Evolutionary conservation across 371 early-diverging fungal genomes (phyloP), one percentile per base, ranked within the genome.

Genomic region (Mortierella sp.): DNA sequence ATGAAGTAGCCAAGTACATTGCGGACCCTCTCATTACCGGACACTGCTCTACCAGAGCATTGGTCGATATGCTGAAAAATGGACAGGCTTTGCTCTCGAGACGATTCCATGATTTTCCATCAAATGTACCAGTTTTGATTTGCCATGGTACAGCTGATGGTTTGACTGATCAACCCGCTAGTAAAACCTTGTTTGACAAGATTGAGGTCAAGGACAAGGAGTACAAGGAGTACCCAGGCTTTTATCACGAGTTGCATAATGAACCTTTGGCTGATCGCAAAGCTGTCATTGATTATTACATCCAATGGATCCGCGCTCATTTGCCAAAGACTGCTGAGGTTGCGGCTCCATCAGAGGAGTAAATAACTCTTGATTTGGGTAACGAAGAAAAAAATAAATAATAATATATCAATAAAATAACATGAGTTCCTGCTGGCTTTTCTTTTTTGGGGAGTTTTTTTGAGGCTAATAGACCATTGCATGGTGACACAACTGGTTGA

Each of bases 171-270:
- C 79, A 67, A 53, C 51, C 70, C 12, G 79, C 85, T 10, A 83
- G 86, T 17, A 72, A 76, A 31, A 72, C 68, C 17, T 86, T 85
- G 26, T 87, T 78, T 68, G 84, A 87, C 63, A 67, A 83, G 61
- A 34, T 75, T 49, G 49, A 68, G 29, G 83, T 85, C 61, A 54
- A 75, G 7, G 88, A 88, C 43, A 88, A 87, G 70, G 82, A 83
- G 61, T 77, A 88, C 61, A 86, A 85, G 67, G 61, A 64, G 0
- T 89, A 86, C 77, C 32, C 69, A 13, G 88, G 79, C 12, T 72
- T 83, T 29, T 87, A 85, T 66, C 90, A 90, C 70, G 90, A 90
- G 82, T 76, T 87, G 54, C 91, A 90, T 47, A 85, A 89, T 49
- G 79, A 78, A 45, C 73, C 79, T 4, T 56, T 70, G 61, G 79